These are phyloP conservation scores for Erythrophleum fordii DNA, from an alignment of 306 rosid genomes.

Conservation along the genomic window DNA sequence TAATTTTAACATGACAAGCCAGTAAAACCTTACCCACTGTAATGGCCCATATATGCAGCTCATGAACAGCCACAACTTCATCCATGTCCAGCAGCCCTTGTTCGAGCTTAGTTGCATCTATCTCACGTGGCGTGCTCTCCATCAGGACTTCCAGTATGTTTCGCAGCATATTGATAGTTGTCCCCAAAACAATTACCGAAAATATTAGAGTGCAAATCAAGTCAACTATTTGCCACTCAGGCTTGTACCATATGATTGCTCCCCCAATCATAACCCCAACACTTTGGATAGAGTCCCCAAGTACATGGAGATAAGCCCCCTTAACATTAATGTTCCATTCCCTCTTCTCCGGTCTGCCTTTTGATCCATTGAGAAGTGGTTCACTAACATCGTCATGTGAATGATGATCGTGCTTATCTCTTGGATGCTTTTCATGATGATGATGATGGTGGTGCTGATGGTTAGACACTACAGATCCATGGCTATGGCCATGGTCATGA, in stretches of 20 bases:
- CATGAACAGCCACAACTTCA: conserved; percentile 80
- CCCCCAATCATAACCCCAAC: conserved; percentile 87
- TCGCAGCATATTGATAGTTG: conserved; percentile 71
- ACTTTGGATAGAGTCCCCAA: conserved; percentile 78
- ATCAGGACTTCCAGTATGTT: conserved; percentile 75
- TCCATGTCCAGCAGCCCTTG: conserved; percentile 69
- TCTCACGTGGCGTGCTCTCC: conserved; percentile 85
- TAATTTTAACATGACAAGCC: conserved; percentile 81
- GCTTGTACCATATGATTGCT: conserved; percentile 73
- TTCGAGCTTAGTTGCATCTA: conserved; percentile 70
- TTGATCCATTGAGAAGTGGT: conserved; percentile 57
- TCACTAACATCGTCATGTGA: conserved; percentile 42
- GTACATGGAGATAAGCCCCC: conserved; percentile 86
- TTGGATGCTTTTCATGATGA: conserved; percentile 31
- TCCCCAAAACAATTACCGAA: conserved; percentile 68
- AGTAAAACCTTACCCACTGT: conserved; percentile 75
- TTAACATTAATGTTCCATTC: conserved; percentile 61
- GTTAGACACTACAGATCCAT: conserved; percentile 49
- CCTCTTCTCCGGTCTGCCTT: conserved; percentile 46
- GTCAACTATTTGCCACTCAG: conserved; percentile 72
- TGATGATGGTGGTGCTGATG: conserved; percentile 44
- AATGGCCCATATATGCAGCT: conserved; percentile 83
- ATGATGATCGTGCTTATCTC: conserved; percentile 54
- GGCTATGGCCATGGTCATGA: conserved; percentile 42
- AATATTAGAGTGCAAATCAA: conserved; percentile 71